These are phyloP conservation scores for Pseudocercospora cruenta DNA, from an alignment of 2,329 filamentous ascomycete genomes.

Conservation along the genomic window DNA sequence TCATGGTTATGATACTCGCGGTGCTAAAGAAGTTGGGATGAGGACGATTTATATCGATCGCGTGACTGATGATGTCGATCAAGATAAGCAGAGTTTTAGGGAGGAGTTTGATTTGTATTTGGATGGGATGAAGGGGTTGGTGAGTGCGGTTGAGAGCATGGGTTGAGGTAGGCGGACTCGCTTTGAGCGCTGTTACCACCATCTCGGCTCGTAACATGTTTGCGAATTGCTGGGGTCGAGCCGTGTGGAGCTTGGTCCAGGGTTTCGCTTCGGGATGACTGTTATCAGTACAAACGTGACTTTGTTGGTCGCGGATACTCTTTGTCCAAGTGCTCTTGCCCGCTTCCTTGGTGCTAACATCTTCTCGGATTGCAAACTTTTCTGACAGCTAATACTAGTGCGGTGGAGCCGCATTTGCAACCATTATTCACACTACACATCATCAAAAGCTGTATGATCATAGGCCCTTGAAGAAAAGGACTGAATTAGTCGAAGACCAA, in stretches of 20 bases:
- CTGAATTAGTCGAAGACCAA: too few relatives aligned
- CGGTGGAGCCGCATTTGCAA: too few relatives aligned
- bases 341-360: not conserved
- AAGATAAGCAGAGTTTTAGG: constrained; percentile 46
- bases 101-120: constrained; percentile 46
- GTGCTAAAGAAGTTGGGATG: constrained; percentile 54
- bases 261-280: not conserved
- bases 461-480: too few relatives aligned
- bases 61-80: constrained; percentile 58
- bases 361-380: not conserved
- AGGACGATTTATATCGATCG: constrained; percentile 57
- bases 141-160: constrained; percentile 5
- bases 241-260: too few relatives aligned
- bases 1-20: constrained; percentile 59
- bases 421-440: too few relatives aligned
- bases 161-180: not conserved
- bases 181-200: too few relatives aligned
- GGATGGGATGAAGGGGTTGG: constrained; percentile 21
- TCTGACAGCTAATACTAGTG: not conserved
- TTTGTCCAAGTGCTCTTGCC: not conserved
- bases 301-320: not conserved
- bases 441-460: too few relatives aligned
- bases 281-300: not conserved
- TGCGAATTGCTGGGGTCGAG: too few relatives aligned
- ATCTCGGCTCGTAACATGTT: not conserved